phyloP scores from a whole-genome alignment of 1,139 yeast species.

The Sugiyamaella japonica region DNA sequence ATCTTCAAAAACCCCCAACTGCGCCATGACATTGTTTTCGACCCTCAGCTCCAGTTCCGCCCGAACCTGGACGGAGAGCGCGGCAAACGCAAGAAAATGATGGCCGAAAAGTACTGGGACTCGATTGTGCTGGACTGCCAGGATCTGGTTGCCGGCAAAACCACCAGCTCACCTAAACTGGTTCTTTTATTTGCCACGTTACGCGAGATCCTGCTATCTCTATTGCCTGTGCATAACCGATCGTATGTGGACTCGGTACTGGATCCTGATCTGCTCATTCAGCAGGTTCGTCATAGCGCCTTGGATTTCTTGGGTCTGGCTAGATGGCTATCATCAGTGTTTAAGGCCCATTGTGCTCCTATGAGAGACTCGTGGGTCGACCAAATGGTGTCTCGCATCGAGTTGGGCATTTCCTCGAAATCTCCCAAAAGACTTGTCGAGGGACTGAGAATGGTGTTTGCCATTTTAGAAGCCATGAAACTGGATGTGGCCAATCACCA shows the following conservation, averaged over 20 bases:
- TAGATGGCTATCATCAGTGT: slow-evolving; percentile 67
- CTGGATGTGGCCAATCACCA: slow-evolving; percentile 95
- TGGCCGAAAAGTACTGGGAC: slow-evolving; percentile 82
- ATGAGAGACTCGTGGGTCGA: slow-evolving; percentile 92
- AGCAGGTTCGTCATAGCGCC: slow-evolving; percentile 68
- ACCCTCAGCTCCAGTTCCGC: slow-evolving; percentile 87
- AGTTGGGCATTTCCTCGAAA: slow-evolving; percentile 56
- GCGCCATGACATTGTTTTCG: slow-evolving; percentile 89
- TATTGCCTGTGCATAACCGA: slow-evolving; percentile 78
- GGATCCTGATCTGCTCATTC: slow-evolving; percentile 74
- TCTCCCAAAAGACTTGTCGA: slow-evolving; percentile 63
- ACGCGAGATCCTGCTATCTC: slow-evolving; percentile 69
- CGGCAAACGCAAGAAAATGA: slow-evolving; percentile 71
- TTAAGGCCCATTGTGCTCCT: slow-evolving; percentile 89
- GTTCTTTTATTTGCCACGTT: slow-evolving; percentile 74
- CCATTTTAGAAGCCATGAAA: slow-evolving; percentile 93
- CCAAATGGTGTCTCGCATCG: slow-evolving; percentile 73
- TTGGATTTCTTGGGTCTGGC: slow-evolving; percentile 69
- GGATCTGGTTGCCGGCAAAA: slow-evolving; percentile 22
- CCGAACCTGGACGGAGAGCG: slow-evolving; percentile 92
- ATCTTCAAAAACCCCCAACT: slow-evolving; percentile 89
- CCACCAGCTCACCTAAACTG: slow-evolving; percentile 42
- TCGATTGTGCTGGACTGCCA: slow-evolving; percentile 65
- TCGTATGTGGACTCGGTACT: slow-evolving; percentile 67
- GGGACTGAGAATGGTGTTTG: slow-evolving; percentile 76